Percentiles rank a stretch among this genome's conserved stretches.
These are phyloP conservation scores for Coleophoma eucalyptorum DNA, from an alignment of 2,329 filamentous ascomycete species.

Conservation along the genomic window DNA sequence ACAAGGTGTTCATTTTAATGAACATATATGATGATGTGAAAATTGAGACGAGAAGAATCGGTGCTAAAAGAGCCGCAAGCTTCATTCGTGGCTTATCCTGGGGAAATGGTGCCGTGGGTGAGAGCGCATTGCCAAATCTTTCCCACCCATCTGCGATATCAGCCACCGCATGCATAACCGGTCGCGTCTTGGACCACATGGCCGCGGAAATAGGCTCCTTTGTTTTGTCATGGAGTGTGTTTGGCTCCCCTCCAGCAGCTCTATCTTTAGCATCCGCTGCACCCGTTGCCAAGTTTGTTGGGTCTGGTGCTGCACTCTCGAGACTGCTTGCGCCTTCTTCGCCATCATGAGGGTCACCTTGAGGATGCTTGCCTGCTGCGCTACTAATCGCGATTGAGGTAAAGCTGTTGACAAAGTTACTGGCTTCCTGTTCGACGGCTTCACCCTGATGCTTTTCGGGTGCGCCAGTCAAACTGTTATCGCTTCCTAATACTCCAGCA, in stretches of 20 bases:
- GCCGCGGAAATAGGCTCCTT: slow-evolving; percentile 73
- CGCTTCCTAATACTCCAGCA: slow-evolving; percentile 70
- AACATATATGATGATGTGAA: slow-evolving; percentile 56
- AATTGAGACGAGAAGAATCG: slow-evolving; percentile 47
- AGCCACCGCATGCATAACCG: slow-evolving; percentile 63
- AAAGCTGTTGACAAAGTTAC: slow-evolving; percentile 73
- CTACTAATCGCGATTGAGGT: slow-evolving; percentile 69
- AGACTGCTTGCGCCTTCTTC: slow-evolving; percentile 21
- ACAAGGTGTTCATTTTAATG: slow-evolving; percentile 62
- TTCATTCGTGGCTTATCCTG: slow-evolving; percentile 46
- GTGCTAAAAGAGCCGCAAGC: slow-evolving; percentile 48
- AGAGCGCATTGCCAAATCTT: slow-evolving; percentile 58
- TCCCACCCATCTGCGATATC: slow-evolving; percentile 61
- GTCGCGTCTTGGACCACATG: slow-evolving; percentile 73
- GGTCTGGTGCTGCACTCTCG: slow-evolving; percentile 56
- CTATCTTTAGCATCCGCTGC: slow-evolving; percentile 48
- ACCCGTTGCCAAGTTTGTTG: slow-evolving; percentile 48
- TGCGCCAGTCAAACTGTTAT: slow-evolving; percentile 75
- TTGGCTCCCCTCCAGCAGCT: slow-evolving; percentile 45
- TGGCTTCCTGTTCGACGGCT: slow-evolving; percentile 78
- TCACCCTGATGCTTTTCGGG: slow-evolving; percentile 82
- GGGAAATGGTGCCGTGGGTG: slow-evolving; percentile 61
- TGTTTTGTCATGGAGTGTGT: slow-evolving; percentile 64
- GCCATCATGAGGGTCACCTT: slow-evolving; percentile 46
- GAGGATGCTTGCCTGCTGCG: slow-evolving; percentile 73